A percentile compares a stretch with the other conserved stretches of the same genome.
phyloP scores from a whole-genome alignment of 768 basidiomycete species.

The Agaricus bisporus region DNA sequence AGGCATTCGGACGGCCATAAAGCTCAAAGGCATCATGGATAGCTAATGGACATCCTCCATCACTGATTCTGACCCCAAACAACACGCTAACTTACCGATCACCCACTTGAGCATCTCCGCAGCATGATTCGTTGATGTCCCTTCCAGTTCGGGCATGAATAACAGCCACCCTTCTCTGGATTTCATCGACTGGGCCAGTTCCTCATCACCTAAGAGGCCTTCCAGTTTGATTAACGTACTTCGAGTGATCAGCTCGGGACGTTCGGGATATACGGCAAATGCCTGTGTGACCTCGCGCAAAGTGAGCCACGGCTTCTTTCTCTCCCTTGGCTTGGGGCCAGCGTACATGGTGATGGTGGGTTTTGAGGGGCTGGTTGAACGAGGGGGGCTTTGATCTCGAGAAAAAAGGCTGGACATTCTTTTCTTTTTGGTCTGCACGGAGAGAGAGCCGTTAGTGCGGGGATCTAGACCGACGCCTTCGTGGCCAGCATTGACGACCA shows the following conservation, averaged over 20 bases:
- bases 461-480: constrained; percentile 19
- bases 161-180: constrained; percentile 80
- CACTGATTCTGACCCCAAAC: not conserved
- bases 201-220: constrained; percentile 75
- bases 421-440: constrained; percentile 30
- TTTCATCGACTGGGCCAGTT: constrained; percentile 57
- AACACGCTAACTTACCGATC: constrained; percentile 51
- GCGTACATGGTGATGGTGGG: constrained; percentile 51
- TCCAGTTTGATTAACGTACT: constrained; percentile 93
- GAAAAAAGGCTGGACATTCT: constrained; percentile 70
- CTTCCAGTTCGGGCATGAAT: constrained; percentile 84
- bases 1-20: constrained; percentile 81
- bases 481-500: constrained; percentile 56
- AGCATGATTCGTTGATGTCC: constrained; percentile 46
- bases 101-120: constrained; percentile 90
- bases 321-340: constrained; percentile 67
- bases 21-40: constrained; percentile 84
- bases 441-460: not conserved
- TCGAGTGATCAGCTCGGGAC: constrained; percentile 83
- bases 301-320: constrained; percentile 65
- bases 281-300: constrained; percentile 71
- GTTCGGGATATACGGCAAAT: constrained; percentile 93
- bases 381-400: constrained; percentile 30
- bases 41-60: constrained; percentile 31
- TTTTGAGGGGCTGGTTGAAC: constrained; percentile 22